Evolutionary conservation across 441 rosid species (phyloP).

Genomic region (Pelargonium cotyledonis): DNA sequence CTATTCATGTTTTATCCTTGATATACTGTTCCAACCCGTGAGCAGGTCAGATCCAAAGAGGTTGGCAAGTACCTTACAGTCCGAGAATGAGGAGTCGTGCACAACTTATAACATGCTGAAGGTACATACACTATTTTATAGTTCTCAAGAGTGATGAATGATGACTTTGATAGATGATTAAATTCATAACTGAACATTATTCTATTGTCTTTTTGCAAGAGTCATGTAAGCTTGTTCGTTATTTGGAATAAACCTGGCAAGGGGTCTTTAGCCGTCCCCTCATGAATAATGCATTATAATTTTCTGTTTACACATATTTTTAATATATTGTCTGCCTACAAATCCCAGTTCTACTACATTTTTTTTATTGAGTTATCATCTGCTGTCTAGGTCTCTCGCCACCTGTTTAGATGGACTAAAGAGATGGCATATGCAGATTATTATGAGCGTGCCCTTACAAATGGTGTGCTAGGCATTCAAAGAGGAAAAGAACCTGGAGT

Average conservation of each 20-base stretch:
- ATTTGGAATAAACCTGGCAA: too few species aligned
- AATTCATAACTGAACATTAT: too few species aligned
- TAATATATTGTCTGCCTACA: neutral
- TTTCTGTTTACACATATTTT: neutral
- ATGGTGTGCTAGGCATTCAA: conserved; percentile 84
- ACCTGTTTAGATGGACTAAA: conserved; percentile 87
- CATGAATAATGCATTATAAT: too few species aligned
- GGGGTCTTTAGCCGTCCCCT: too few species aligned
- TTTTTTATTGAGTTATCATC: neutral
- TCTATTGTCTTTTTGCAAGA: too few species aligned
- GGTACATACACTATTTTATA: conserved; percentile 29
- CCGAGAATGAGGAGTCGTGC: conserved; percentile 88
- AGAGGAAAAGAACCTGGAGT: conserved; percentile 86
- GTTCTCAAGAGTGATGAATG: neutral
- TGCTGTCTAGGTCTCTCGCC: conserved; percentile 65
- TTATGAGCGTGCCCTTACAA: conserved; percentile 83
- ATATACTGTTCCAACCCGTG: conserved; percentile 14
- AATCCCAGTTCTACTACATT: neutral
- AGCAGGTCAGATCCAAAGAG: conserved; percentile 78
- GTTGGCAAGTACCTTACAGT: conserved; percentile 45
- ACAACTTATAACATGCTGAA: conserved; percentile 93
- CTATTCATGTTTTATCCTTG: neutral
- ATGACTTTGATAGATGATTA: neutral
- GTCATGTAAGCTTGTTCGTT: too few species aligned
- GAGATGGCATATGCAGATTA: conserved; percentile 84